Conservation (phyloP, 176 grass and related monocot species). For the Puccinellia tenuiflora region DNA sequence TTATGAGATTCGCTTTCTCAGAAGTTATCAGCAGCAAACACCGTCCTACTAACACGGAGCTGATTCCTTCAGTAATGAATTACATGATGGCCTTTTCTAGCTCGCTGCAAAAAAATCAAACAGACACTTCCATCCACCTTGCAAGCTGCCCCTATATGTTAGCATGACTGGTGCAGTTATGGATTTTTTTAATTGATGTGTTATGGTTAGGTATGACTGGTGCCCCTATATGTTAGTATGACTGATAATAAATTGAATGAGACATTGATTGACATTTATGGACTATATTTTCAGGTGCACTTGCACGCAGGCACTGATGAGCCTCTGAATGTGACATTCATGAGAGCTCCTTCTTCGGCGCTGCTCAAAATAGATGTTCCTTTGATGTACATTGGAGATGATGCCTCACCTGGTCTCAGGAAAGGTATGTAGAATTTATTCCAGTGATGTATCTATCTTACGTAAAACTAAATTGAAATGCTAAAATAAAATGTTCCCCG, state of each 20-base stretch:
- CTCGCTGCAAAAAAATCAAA: not conserved
- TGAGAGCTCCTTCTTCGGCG: conserved; percentile 82
- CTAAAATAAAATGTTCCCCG: not conserved
- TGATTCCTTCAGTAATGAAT: not conserved
- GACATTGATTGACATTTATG: not conserved
- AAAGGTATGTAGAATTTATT: conserved; percentile 48
- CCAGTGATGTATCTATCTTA: not conserved
- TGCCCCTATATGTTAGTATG: too few species aligned
- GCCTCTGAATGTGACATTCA: conserved; percentile 83
- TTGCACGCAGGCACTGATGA: conserved; percentile 78
- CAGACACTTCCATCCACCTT: too few species aligned
- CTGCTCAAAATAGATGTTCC: conserved; percentile 97
- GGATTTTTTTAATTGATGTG: not conserved
- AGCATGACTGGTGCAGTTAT: not conserved
- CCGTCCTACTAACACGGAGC: not conserved
- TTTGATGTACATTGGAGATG: conserved; percentile 78
- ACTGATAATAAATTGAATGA: not conserved
- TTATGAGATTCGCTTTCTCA: not conserved
- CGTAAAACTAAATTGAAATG: not conserved
- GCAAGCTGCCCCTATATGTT: not conserved
- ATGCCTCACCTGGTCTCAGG: conserved; percentile 89
- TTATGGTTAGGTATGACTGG: too few species aligned
- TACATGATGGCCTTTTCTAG: not conserved
- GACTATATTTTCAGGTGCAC: conserved; percentile 50
- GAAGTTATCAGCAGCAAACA: not conserved